phyloP scores from a whole-genome alignment of 202 grass and related monocot genomes.

The Bolboschoenoplectus hybrid region DNA sequence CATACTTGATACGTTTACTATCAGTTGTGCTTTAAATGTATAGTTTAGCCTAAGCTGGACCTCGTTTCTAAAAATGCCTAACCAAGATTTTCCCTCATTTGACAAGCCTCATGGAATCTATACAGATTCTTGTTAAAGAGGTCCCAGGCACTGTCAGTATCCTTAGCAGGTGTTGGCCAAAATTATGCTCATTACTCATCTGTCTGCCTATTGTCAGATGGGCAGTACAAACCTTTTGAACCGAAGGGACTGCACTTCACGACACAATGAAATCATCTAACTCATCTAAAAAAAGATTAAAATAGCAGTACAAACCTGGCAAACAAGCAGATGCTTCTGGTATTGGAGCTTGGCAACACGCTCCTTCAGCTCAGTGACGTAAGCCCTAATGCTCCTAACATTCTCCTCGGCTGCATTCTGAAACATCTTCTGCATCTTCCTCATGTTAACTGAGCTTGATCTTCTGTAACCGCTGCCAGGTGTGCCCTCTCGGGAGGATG shows the following conservation, averaged over 20 bases:
- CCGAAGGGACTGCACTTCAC: not conserved
- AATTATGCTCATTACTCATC: not conserved
- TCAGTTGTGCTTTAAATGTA: not conserved
- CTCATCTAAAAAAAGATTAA: not conserved
- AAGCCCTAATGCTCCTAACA: slow-evolving; percentile 83
- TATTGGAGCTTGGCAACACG: slow-evolving; percentile 96
- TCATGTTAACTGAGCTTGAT: slow-evolving; percentile 97
- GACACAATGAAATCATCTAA: not conserved
- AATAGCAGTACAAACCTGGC: slow-evolving; percentile 58
- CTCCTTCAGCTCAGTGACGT: slow-evolving; percentile 95
- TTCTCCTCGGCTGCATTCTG: slow-evolving; percentile 98
- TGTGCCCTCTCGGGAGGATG: slow-evolving; percentile 73
- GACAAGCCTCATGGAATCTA: not conserved
- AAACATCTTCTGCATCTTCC: slow-evolving; percentile 97
- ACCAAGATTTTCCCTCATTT: not conserved
- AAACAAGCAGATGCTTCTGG: slow-evolving; percentile 96
- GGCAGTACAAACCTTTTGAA: not conserved
- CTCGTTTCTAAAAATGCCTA: not conserved
- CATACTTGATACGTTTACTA: not conserved
- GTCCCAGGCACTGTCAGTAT: not conserved
- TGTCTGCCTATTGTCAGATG: not conserved
- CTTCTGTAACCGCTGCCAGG: slow-evolving; percentile 62
- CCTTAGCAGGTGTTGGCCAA: not conserved
- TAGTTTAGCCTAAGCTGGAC: not conserved
- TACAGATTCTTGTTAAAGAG: not conserved